Percentiles rank a stretch among this genome's conserved stretches.
These are phyloP conservation scores for Fereydounia khargensis DNA, from an alignment of 1,284 basidiomycete species.

Conservation along the genomic window DNA sequence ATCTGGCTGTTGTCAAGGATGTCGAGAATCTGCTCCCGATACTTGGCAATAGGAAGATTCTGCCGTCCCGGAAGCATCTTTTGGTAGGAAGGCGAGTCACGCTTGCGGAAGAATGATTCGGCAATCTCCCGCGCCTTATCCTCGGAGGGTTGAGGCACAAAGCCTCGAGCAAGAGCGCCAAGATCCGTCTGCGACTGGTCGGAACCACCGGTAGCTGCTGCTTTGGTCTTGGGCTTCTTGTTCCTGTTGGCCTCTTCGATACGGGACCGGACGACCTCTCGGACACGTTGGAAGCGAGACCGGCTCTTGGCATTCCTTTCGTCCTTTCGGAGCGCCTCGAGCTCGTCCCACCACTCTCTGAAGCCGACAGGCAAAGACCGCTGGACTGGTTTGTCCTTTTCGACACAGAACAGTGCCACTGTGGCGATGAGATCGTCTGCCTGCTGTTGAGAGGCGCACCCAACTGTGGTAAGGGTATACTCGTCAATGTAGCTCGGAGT, in stretches of 20 bases:
- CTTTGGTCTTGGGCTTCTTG: constrained; percentile 33
- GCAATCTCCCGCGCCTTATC: constrained; percentile 21
- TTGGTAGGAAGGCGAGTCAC: constrained; percentile 64
- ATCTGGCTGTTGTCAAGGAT: constrained; percentile 77
- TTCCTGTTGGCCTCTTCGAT: constrained; percentile 55
- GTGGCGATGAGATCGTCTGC: constrained; percentile 90
- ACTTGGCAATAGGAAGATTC: constrained; percentile 80
- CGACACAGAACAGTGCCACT: constrained; percentile 69
- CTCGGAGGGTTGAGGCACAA: constrained; percentile 21
- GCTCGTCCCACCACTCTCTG: constrained; percentile 88
- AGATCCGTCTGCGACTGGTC: constrained; percentile 15
- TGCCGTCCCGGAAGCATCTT: constrained; percentile 81
- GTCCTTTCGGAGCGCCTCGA: constrained; percentile 69
- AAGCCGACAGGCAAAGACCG: constrained; percentile 72
- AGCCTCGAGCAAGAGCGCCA: constrained; percentile 27
- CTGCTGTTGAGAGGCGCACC: constrained; percentile 73
- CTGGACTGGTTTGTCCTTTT: constrained; percentile 52
- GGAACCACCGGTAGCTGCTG: background rate
- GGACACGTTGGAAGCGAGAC: constrained; percentile 61
- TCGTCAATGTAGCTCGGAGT: constrained; percentile 62
- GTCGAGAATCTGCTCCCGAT: constrained; percentile 73
- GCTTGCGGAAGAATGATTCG: constrained; percentile 17
- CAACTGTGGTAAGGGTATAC: constrained; percentile 81
- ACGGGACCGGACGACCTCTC: constrained; percentile 66
- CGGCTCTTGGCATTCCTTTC: constrained; percentile 70